Base-by-base conservation (phyloP, 139 green algal species). In the Marvania coccoides region DNA sequence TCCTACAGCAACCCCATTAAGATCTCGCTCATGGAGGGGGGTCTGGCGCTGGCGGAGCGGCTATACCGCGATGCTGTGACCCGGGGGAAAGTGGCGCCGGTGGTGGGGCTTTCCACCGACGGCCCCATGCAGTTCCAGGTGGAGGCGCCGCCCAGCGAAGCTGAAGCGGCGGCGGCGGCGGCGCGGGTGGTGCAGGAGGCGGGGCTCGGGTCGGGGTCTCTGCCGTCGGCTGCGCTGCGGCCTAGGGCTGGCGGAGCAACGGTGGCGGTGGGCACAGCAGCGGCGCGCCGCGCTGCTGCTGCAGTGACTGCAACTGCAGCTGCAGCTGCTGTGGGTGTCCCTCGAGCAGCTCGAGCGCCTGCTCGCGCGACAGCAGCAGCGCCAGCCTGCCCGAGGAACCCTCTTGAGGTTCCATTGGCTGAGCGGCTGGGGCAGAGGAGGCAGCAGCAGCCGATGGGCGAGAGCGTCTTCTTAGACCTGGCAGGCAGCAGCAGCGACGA, bases 51-150 rank as follows among this genome's bases (percentile, higher is more conserved):
- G 63, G 83, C 67, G 8, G 83, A 79, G 19, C 55, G 64, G 28
- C 65, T 88, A 57, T 88, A 88, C 58, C 72, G 71, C 58, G 65
- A 82, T 26, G 81, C 70, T 2, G 46, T 85, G 24, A 53, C 47
- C 26, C 64, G 72, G 0, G 72, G 64, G 38, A 56, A 65, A 14
- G 29, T 66, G 31, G 15, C 40, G 12, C n/a, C 57, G 36, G 54
- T 70, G 4, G 40, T 45, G 0, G 63, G 45, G 29, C 48, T 77
- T 29, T 53, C 70, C 3, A 65, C 40, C 23, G 5, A 9, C 13
- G 69, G 61, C 4, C 61, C 69, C 24, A 40, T 63, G 60, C 59
- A 69, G 19, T 71, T 71, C 26, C 46, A 71, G 37, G 26, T 34
- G 14, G 33, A 60, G 23, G 42, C 31, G 2, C 39, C n/a, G 54